These are phyloP conservation scores for Arthrobotrys sphaeroides DNA, from an alignment of 2,329 filamentous ascomycete genomes.

Conservation along the genomic window DNA sequence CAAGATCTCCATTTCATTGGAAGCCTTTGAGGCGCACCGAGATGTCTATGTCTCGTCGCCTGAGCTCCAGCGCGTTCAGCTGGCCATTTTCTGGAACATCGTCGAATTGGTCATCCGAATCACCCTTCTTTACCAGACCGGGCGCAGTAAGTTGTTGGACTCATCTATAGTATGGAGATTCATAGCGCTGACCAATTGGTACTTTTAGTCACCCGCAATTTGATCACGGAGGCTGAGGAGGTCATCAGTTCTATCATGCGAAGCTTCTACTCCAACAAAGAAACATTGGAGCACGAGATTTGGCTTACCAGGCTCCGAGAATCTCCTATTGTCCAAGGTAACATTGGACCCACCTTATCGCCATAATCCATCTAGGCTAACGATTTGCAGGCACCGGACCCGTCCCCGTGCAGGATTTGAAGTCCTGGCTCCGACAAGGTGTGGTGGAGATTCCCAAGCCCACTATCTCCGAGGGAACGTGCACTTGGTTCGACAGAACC, in stretches of 20 bases:
- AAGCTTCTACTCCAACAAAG: conserved; percentile 23
- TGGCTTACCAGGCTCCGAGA: conserved; percentile 31
- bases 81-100: conserved; percentile 25
- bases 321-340: conserved; percentile 44
- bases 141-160: conserved; percentile 17
- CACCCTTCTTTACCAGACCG: conserved; percentile 15
- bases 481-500: conserved; percentile 46
- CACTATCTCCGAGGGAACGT: conserved; percentile 44
- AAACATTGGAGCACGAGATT: conserved; percentile 22
- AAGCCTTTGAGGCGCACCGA: conserved; percentile 23
- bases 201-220: neutral
- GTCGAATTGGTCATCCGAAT: conserved; percentile 33
- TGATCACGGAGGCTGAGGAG: conserved; percentile 31
- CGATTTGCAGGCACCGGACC: conserved; percentile 17
- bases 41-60: conserved; percentile 26
- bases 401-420: conserved; percentile 24
- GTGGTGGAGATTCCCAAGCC: conserved; percentile 2
- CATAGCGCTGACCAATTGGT: neutral
- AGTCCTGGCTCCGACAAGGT: conserved; percentile 42
- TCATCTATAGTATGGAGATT: neutral
- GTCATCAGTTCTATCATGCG: conserved; percentile 28
- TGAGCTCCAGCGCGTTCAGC: conserved; percentile 13
- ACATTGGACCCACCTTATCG: neutral
- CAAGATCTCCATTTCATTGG: conserved; percentile 14
- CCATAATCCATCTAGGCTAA: neutral